These are phyloP conservation scores for Sequoia sempervirens DNA, from an alignment of 75 land plant species.

Conservation along the genomic window DNA sequence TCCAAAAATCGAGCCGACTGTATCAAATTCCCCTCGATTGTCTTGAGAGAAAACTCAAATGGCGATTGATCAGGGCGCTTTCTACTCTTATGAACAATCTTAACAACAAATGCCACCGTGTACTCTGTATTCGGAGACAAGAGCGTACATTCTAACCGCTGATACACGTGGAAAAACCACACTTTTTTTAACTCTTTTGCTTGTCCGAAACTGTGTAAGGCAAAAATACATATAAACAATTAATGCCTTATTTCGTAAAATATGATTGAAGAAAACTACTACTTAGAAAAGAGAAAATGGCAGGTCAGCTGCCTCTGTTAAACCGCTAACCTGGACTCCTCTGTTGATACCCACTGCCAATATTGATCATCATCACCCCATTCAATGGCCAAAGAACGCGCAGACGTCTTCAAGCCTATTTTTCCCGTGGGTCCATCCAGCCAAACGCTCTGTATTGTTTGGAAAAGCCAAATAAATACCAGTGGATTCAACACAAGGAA, in stretches of 20 bases:
- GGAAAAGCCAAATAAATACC: too few relatives aligned
- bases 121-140: neutral
- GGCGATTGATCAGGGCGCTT: neutral
- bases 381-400: neutral
- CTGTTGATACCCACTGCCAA: neutral
- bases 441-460: neutral
- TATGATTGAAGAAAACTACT: neutral
- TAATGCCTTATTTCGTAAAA: too few relatives aligned
- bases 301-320: neutral
- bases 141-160: neutral
- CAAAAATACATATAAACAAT: neutral
- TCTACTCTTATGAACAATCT: neutral
- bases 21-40: neutral
- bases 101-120: neutral
- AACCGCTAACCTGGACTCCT: neutral
- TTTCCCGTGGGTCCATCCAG: neutral
- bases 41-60: neutral
- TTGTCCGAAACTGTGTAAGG: neutral
- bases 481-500: too few relatives aligned
- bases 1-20: neutral
- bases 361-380: neutral
- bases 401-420: neutral
- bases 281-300: neutral
- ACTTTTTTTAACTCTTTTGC: neutral
- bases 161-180: neutral